Evolutionary conservation across 2,329 filamentous ascomycete species (phyloP).

Genomic region (Davidsoniella virescens): DNA sequence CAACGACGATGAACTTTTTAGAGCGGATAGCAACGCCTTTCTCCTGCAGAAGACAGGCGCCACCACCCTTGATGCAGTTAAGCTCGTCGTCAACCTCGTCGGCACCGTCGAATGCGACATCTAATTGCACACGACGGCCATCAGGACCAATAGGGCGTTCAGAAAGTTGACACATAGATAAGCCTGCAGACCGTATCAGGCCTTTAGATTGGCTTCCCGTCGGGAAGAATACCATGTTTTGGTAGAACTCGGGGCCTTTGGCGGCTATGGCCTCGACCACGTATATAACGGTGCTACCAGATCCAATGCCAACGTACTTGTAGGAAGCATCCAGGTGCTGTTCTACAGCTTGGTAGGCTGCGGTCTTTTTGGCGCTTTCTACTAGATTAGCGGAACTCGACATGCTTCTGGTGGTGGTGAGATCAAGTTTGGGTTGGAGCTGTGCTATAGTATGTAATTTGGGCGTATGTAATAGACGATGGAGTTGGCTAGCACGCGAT

Average conservation of each 20-base stretch:
- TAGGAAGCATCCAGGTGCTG: constrained; percentile 51
- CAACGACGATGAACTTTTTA: constrained; percentile 75
- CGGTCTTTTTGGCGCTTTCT: constrained; percentile 59
- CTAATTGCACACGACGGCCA: constrained; percentile 39
- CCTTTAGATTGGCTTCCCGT: constrained; percentile 85
- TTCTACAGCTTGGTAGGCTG: constrained; percentile 56
- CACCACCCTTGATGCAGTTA: constrained; percentile 95
- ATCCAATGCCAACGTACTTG: constrained; percentile 62
- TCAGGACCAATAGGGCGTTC: constrained; percentile 44
- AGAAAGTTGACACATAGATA: constrained; percentile 64
- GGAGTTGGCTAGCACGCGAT: not conserved
- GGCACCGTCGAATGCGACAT: constrained; percentile 89
- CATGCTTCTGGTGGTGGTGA: constrained; percentile 19
- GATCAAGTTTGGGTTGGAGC: not conserved
- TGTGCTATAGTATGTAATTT: no score
- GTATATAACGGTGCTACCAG: constrained; percentile 67
- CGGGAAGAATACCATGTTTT: constrained; percentile 68
- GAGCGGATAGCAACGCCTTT: constrained; percentile 81
- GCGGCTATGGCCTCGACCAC: constrained; percentile 66
- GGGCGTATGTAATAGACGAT: no score
- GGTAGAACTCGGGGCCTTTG: constrained; percentile 36
- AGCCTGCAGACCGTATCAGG: constrained; percentile 63
- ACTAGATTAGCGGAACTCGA: constrained; percentile 29
- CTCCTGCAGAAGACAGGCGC: constrained; percentile 94
- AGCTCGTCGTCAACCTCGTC: constrained; percentile 91